These are phyloP conservation scores for Claviceps lovelessii DNA, from an alignment of 2,329 filamentous ascomycete genomes.

Conservation along the genomic window DNA sequence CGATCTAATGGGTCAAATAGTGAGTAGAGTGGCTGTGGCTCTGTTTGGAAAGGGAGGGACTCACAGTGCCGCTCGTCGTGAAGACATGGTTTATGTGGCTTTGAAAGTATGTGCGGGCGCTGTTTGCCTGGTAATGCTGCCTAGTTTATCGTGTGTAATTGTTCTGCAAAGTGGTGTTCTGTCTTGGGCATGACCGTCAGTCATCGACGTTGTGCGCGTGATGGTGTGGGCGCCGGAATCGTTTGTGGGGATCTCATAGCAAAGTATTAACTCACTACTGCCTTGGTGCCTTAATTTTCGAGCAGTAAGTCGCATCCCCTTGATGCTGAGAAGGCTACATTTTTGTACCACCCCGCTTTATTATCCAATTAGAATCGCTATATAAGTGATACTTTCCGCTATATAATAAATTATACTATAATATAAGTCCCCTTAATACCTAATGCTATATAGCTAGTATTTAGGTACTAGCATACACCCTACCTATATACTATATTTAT, in stretches of 20 bases:
- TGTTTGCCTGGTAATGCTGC: neutral
- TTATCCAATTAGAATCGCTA: too few species aligned
- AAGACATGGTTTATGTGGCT: conserved; percentile 11
- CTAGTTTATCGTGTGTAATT: neutral
- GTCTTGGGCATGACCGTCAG: neutral
- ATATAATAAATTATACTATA: too few species aligned
- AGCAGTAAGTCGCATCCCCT: too few species aligned
- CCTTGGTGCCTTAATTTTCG: neutral
- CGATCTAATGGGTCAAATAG: conserved; percentile 29
- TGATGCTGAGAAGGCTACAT: too few species aligned
- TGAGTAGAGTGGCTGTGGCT: neutral
- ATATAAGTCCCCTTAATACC: too few species aligned
- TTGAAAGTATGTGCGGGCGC: neutral
- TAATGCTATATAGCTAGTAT: too few species aligned
- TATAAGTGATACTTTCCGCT: too few species aligned
- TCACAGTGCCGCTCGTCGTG: conserved; percentile 37
- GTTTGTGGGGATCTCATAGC: neutral
- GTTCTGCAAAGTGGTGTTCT: neutral
- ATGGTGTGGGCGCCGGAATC: neutral
- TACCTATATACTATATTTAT: too few species aligned
- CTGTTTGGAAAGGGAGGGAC: conserved; percentile 10
- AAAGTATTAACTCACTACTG: neutral
- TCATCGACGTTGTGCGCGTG: neutral
- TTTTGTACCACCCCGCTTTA: too few species aligned
- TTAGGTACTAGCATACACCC: too few species aligned